A percentile compares a stretch with the other conserved stretches of the same genome.
These are phyloP conservation scores for Lecanosticta acicola DNA, from an alignment of 2,329 filamentous ascomycete genomes.

Conservation along the genomic window DNA sequence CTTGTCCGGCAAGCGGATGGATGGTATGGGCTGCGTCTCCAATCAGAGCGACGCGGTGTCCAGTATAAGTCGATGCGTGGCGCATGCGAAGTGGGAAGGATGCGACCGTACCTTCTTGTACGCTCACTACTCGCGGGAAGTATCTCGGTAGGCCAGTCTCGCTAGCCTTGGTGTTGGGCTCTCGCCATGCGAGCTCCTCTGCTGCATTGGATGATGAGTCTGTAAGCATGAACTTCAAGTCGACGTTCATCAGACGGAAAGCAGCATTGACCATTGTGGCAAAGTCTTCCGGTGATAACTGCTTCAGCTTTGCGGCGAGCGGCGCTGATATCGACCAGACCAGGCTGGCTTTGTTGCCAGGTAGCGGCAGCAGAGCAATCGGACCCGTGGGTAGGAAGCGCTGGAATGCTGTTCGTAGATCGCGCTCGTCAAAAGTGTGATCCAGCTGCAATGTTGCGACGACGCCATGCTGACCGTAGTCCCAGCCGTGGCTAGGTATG, in stretches of 20 bases:
- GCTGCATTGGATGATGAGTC: conserved; percentile 42
- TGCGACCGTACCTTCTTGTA: conserved; percentile 75
- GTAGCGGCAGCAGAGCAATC: conserved; percentile 83
- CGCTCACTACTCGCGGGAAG: conserved; percentile 55
- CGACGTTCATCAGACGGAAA: conserved; percentile 73
- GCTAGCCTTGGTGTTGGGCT: conserved; percentile 58
- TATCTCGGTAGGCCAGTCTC: conserved; percentile 36
- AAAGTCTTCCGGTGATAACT: conserved; percentile 66
- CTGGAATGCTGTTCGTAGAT: conserved; percentile 78
- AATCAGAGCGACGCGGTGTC: conserved; percentile 82
- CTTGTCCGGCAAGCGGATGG: conserved; percentile 90
- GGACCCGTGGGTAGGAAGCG: conserved; percentile 90
- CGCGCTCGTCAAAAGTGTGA: conserved; percentile 23
- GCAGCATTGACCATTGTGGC: conserved; percentile 86
- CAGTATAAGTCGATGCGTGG: conserved; percentile 89
- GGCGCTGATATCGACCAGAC: conserved; percentile 91
- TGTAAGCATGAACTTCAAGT: conserved; percentile 77
- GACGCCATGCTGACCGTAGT: conserved; percentile 83
- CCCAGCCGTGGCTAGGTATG: conserved; percentile 83
- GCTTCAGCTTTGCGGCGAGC: conserved; percentile 73
- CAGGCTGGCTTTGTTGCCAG: conserved; percentile 73
- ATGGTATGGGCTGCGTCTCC: conserved; percentile 94
- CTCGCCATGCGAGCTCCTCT: conserved; percentile 80
- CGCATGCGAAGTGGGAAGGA: conserved; percentile 88
- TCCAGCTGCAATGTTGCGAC: conserved; percentile 77